Base-by-base conservation (phyloP, 805 yeast species). In the Cephaloascus albidus region DNA sequence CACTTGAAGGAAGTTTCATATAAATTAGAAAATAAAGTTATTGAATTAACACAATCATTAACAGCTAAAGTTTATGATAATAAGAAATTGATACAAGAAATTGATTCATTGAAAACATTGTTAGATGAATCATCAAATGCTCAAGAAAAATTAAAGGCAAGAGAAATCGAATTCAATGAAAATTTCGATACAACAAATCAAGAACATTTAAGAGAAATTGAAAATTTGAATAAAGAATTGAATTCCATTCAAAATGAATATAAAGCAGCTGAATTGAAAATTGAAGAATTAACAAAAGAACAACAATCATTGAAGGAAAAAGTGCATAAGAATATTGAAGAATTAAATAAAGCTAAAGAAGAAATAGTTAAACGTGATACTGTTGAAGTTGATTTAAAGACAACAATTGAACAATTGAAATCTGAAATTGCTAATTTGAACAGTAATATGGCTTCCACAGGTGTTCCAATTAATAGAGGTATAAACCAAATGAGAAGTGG, bases 11-110 rank as follows among this genome's bases (percentile, higher is more conserved):
- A 90, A 58, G 95, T 86, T 32, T 88, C 95, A 52, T 93, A 87
- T 63, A 78, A 84, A 57, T 74, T 94, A 52, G 99, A 93, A 61
- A 93, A 93, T 62, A 93, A 94, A 70, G 97, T 94, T n/a, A 88
- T 93, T 47, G 95, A 89, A 60, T 75, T 93, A 49, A 90, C 97
- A 3, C 94, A 90, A 54, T 74, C 82, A 10, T 69, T 90, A 44
- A 77, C 95, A 1, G 63, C 78, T 30, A 85, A 86, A 57, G 81
- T 84, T 19, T 85, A 78, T 47, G 96, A 87, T 49, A 89, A 89
- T 60, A 82, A 81, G 64, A 74, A 72, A 44, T 69, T 90, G 53
- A 70, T 76, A 43, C 61, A 63, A 14, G 83, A 84, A 51, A 74
- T 89, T 37, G 71, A 74, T 14, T 55, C 52, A 41, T 57, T 67